phyloP scores from a whole-genome alignment of 306 rosid species.

The Vigna mungo region DNA sequence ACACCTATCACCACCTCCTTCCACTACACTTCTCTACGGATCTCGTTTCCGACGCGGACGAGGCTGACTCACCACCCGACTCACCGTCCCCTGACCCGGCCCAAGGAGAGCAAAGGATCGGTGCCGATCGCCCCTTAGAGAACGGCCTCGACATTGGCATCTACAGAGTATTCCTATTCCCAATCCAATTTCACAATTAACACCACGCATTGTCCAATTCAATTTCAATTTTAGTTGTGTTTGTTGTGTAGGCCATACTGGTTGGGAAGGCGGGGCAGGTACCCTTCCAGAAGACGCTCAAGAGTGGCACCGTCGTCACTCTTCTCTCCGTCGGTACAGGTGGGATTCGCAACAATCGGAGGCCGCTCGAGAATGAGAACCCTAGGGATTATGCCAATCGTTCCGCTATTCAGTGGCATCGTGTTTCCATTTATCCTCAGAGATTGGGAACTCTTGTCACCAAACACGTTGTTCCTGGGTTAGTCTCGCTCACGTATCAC shows the following conservation, averaged over 20 bases:
- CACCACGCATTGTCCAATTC: background rate
- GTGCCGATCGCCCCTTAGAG: conserved; percentile 65
- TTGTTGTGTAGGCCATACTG: conserved; percentile 71
- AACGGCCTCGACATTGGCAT: conserved; percentile 80
- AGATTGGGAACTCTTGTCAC: conserved; percentile 58
- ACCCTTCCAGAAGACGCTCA: conserved; percentile 83
- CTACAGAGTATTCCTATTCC: conserved; percentile 59
- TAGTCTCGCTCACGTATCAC: background rate
- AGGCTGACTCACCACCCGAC: conserved; percentile 38
- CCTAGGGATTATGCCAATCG: conserved; percentile 84
- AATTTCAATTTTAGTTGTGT: background rate
- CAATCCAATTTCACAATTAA: background rate
- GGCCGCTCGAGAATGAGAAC: conserved; percentile 75
- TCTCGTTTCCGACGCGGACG: conserved; percentile 44
- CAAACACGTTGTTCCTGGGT: conserved; percentile 70
- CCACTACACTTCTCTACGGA: conserved; percentile 50
- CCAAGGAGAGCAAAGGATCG: background rate
- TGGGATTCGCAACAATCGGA: conserved; percentile 84
- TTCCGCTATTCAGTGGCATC: conserved; percentile 85
- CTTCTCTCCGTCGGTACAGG: conserved; percentile 82
- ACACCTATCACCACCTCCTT: conserved; percentile 13
- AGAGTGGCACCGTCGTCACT: conserved; percentile 67
- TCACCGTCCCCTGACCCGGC: conserved; percentile 11
- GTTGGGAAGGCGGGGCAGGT: conserved; percentile 85
- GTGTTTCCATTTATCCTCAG: conserved; percentile 74